A percentile compares a stretch with the other conserved stretches of the same genome.
Conservation (phyloP, 2,329 filamentous ascomycete genomes). For the Colletotrichum orchidophilum region DNA sequence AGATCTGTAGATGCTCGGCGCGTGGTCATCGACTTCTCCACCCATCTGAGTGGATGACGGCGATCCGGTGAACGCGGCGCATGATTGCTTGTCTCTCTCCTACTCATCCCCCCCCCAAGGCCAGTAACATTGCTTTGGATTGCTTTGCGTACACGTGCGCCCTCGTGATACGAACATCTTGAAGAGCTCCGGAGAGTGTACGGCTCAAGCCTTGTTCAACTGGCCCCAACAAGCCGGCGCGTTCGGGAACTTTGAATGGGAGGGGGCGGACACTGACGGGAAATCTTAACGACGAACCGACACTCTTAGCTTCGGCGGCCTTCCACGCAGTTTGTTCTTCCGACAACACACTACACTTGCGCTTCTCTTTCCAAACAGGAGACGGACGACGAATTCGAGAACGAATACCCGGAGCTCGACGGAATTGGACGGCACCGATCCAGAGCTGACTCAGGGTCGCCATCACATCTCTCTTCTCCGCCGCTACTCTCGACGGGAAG, state of each 20-base stretch:
- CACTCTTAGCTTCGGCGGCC: neutral
- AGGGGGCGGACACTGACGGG: neutral
- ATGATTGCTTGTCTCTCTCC: conserved; percentile 27
- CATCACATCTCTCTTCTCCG: neutral
- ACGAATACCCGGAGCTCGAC: neutral
- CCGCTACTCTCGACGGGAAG: neutral
- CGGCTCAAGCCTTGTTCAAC: neutral
- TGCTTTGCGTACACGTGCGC: neutral
- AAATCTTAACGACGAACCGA: neutral
- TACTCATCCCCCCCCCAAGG: neutral
- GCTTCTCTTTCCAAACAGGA: neutral
- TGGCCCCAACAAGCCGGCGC: neutral
- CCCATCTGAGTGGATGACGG: conserved; percentile 27
- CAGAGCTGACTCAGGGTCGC: neutral
- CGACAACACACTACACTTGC: neutral
- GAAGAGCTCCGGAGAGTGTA: neutral
- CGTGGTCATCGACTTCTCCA: conserved; percentile 26
- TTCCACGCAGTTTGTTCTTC: neutral
- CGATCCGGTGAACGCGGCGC: conserved; percentile 26
- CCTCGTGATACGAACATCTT: neutral
- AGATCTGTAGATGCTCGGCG: conserved; percentile 16
- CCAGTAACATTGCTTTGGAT: neutral
- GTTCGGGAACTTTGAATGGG: neutral
- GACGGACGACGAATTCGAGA: neutral
- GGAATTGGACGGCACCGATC: neutral